Conservation (phyloP, 208 protist species). For the Trypanosoma grayi region DNA sequence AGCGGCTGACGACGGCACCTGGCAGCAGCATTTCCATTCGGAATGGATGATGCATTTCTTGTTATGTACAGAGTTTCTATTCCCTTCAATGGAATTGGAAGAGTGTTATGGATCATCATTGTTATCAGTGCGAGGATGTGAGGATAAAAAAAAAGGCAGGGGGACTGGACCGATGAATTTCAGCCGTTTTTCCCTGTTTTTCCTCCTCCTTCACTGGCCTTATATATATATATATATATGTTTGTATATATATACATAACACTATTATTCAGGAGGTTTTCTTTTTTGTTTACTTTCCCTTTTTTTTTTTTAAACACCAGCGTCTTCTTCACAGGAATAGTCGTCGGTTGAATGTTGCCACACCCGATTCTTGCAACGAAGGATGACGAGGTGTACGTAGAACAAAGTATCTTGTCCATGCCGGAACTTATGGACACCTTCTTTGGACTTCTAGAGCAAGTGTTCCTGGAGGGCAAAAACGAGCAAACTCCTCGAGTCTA, state of each 20-base stretch:
- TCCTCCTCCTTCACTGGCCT: no score
- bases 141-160: no score
- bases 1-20: no score
- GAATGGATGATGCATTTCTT: no score
- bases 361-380: constrained; percentile 87
- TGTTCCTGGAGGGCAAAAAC: constrained; percentile 54
- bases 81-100: no score
- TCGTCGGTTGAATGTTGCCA: constrained; percentile 78
- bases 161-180: no score
- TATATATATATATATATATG: constrained; percentile 7
- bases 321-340: neutral
- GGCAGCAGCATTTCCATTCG: no score
- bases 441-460: constrained; percentile 61
- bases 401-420: constrained; percentile 54
- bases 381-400: constrained; percentile 82
- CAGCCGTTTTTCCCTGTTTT: no score
- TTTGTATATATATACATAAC: neutral
- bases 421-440: constrained; percentile 59
- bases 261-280: neutral
- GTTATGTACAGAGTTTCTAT: no score
- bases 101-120: no score
- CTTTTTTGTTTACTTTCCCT: constrained; percentile 9
- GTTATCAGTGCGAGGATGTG: no score
- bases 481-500: constrained; percentile 42
- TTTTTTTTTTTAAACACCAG: neutral